Evolutionary conservation across 345 rosid genomes (phyloP), one percentile per base, ranked within the genome.

Genomic region (Populus tremula): DNA sequence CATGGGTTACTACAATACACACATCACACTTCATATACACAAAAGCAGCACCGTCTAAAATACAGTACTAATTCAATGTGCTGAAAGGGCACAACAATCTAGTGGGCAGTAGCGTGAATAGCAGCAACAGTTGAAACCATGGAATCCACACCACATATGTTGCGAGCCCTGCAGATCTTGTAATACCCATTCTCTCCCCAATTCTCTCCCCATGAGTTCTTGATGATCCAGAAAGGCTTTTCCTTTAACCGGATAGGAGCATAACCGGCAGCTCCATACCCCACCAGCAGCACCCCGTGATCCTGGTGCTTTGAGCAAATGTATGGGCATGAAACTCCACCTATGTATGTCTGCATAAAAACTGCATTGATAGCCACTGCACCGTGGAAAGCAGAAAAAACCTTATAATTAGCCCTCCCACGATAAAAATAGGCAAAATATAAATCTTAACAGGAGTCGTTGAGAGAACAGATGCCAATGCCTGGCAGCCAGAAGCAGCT

Each of bases 121-220:
- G 98, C 97, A 69, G 95, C 80, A 56, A 94, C 97, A 4, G 97
- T 87, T 16, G 98, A 93, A 45, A 94, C 98, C 89, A 94, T 83
- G 49, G 97, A 88, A 78, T 94, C 98, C 1, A 94, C 92, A 3
- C 97, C 97, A 79, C 98, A 94, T 31, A 90, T 74, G 78, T 94
- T 94, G 83, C 90, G 91, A 38, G 95, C 95, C 76, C 84, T 84
- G 88, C 98, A 94, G 85, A 94, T 90, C 77, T 85, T 89, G 87
- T 94, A 93, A 84, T 62, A 94, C 23, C 98, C 97, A 10, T 81
- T 87, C 89, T 94, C 95, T 35, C 98, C 98, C 97, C 97, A 94
- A 72, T 16, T 86, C 69, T 87, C 91, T 31, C 97, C 97, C 98
- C 98, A 91, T 0, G 98, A 92, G 76, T 94, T 92, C 91, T 94